Evolutionary conservation across 495 filamentous ascomycete genomes (phyloP), one percentile per base, ranked within the genome.

Genomic region (Penicillium silybi): DNA sequence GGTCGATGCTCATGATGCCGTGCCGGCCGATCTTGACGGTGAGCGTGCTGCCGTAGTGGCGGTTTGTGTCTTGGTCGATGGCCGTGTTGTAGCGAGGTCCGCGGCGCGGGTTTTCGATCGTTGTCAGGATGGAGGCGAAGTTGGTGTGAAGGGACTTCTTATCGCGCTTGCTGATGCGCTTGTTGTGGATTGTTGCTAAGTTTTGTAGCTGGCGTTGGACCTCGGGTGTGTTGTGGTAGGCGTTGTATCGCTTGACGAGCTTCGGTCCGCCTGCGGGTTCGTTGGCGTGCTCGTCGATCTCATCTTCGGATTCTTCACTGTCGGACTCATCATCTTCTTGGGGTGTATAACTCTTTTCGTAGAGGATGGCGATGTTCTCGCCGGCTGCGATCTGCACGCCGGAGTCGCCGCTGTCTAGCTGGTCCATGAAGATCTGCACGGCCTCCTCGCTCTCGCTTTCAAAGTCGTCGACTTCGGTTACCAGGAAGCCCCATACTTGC

Each of bases 381-480:
- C 90, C 93, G 1, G 93, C 90, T 2, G 88, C 84, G 45, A 93
- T 83, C 65, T 96, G 90, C 1, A 97, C 92, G 5, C 73, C 70
- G 0, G 86, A 72, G 49, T 92, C 86, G 27, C 77, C 74, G 61
- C 87, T 91, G 37, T 89, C 82, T 23, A 98, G 80, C 65, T 98
- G 93, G 41, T 97, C 92, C 26, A 90, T 85, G 61, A 97, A 90
- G 6, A 87, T 86, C 48, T 95, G 87, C 60, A 96, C 85, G 9
- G 88, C 85, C 5, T 80, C 73, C 44, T 88, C 86, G 48, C 85
- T 89, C 42, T 87, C 78, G 6, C 75, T 77, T 58, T 90, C 83
- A 26, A 96, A 74, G 55, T 96, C 89, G 3, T 96, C 89, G 29
- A 95, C 67, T 39, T 87, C 82, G 9, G 88, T 95, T 10, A 86